These are phyloP conservation scores for Microbotryum saponariae DNA, from an alignment of 1,284 basidiomycete genomes.

Conservation along the genomic window DNA sequence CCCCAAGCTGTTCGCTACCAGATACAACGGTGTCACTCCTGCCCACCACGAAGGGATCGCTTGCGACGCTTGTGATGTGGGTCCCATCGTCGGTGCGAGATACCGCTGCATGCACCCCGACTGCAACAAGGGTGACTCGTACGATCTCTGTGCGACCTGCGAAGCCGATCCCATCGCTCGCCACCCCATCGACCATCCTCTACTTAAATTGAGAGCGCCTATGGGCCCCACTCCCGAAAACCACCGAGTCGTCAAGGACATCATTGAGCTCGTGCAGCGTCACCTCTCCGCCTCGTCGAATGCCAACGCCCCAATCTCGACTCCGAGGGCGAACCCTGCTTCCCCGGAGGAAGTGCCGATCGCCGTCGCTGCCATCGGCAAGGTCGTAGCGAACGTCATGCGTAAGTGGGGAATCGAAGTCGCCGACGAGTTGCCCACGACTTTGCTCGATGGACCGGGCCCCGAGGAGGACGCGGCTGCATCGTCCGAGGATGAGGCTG, in stretches of 20 bases:
- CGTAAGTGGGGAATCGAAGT: neutral
- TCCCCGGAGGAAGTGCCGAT: neutral
- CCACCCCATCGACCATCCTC: conserved; percentile 23
- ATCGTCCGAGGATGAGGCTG: neutral
- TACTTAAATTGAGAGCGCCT: conserved; percentile 33
- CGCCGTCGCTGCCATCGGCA: neutral
- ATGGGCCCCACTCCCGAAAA: neutral
- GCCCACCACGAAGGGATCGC: conserved; percentile 10
- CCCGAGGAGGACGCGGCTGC: neutral
- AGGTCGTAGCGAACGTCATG: neutral
- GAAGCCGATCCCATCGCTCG: conserved; percentile 26
- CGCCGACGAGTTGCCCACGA: neutral
- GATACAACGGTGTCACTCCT: neutral
- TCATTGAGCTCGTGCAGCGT: conserved; percentile 1
- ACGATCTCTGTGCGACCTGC: conserved; percentile 29
- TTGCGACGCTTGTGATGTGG: conserved; percentile 30
- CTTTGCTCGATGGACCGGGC: neutral
- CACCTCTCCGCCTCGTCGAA: neutral
- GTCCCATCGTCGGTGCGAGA: conserved; percentile 30
- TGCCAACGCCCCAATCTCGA: neutral
- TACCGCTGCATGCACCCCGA: conserved; percentile 36
- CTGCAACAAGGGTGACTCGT: conserved; percentile 14
- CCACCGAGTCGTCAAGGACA: neutral
- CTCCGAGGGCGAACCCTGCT: conserved; percentile 1
- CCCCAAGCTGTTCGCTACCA: neutral